Percentiles rank a stretch among this genome's conserved stretches.
Evolutionary conservation across 352 stramenopile genomes (phyloP).

Genomic region (Phytophthora hibernalis): DNA sequence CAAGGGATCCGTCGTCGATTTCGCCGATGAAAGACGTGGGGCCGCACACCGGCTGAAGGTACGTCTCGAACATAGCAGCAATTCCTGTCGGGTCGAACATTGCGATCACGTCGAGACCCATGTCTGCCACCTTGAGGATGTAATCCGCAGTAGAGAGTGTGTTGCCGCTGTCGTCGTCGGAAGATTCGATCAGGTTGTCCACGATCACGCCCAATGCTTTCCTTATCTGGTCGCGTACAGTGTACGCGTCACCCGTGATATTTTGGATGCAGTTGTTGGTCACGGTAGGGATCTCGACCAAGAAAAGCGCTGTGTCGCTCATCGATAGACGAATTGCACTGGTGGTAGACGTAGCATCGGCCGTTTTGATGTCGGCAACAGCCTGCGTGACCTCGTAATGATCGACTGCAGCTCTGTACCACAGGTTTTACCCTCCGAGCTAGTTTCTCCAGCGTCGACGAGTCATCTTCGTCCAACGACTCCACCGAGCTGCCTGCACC

Average conservation of each 20-base stretch:
- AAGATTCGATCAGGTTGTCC: slow-evolving; percentile 54
- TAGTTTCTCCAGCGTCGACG: slow-evolving; percentile 38
- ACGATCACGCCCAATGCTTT: slow-evolving; percentile 55
- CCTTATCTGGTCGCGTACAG: slow-evolving; percentile 53
- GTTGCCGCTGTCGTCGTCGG: slow-evolving; percentile 35
- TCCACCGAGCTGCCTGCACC: slow-evolving; percentile 31
- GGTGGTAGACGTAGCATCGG: slow-evolving; percentile 26
- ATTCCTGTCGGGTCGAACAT: slow-evolving; percentile 66
- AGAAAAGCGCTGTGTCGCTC: slow-evolving; percentile 49
- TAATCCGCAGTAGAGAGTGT: slow-evolving; percentile 46
- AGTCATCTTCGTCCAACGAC: slow-evolving; percentile 27
- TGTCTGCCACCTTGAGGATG: slow-evolving; percentile 47
- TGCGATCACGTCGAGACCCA: slow-evolving; percentile 56
- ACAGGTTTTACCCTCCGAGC: slow-evolving; percentile 47
- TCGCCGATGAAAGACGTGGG: slow-evolving; percentile 55
- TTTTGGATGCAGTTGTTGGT: slow-evolving; percentile 49
- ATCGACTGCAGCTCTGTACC: slow-evolving; percentile 49
- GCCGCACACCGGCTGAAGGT: slow-evolving; percentile 63
- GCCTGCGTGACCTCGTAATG: slow-evolving; percentile 40
- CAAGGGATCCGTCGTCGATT: slow-evolving; percentile 53
- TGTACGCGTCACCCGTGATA: slow-evolving; percentile 33
- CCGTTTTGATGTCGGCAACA: slow-evolving; percentile 51
- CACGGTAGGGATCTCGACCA: slow-evolving; percentile 57
- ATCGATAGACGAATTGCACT: slow-evolving; percentile 47
- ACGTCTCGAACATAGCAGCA: slow-evolving; percentile 51